Conservation (phyloP, 1,284 basidiomycete species). For the Boletus subluridellus region DNA sequence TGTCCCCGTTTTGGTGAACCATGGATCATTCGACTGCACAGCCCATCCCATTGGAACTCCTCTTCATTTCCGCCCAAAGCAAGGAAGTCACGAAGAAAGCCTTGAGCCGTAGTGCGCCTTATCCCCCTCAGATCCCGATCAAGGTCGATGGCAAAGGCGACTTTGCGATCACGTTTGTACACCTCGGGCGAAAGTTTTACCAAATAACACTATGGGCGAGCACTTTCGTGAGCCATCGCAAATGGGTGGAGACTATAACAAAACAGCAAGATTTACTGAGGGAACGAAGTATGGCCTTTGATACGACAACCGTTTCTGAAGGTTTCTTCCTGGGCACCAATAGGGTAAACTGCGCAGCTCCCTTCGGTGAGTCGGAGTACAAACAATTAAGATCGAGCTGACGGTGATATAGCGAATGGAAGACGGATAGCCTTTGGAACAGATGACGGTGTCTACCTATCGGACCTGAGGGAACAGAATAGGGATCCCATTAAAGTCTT, state of each 20-base stretch:
- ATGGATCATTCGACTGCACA: conserved; percentile 30
- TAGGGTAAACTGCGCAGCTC: conserved; percentile 91
- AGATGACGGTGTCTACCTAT: conserved; percentile 94
- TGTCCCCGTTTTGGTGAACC: conserved; percentile 7
- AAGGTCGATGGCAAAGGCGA: conserved; percentile 81
- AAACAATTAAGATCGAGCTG: conserved; percentile 7
- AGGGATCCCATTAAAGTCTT: conserved; percentile 90
- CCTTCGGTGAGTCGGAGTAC: conserved; percentile 70
- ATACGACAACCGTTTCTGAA: conserved; percentile 81
- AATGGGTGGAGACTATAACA: conserved; percentile 92
- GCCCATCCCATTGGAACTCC: conserved; percentile 95
- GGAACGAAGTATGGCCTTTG: conserved; percentile 85
- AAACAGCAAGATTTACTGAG: conserved; percentile 86
- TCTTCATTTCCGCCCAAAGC: conserved; percentile 69
- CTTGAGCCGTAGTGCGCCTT: conserved; percentile 53
- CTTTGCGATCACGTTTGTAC: conserved; percentile 89
- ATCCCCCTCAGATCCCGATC: conserved; percentile 43
- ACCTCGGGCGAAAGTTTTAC: conserved; percentile 92
- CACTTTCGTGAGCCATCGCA: conserved; percentile 81
- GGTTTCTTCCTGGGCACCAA: conserved; percentile 82
- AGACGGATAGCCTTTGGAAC: conserved; percentile 92
- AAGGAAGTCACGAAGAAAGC: conserved; percentile 45
- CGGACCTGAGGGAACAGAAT: conserved; percentile 74
- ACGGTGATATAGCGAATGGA: conserved; percentile 64
- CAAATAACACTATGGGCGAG: conserved; percentile 91